Percentiles rank a stretch among this genome's conserved stretches.
Conservation (phyloP, 345 rosid species). For the Triadica sebifera region DNA sequence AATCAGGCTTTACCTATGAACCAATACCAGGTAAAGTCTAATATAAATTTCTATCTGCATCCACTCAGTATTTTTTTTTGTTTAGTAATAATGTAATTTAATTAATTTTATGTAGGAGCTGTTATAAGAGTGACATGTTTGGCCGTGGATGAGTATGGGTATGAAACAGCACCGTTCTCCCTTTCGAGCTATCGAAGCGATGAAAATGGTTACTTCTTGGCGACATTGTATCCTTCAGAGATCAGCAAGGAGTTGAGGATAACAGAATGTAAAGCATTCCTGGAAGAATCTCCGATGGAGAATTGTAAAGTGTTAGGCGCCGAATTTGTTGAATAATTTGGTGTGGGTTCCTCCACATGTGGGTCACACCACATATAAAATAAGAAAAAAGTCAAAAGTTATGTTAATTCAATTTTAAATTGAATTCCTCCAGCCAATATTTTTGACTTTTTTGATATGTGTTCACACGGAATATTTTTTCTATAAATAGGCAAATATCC, state of each 20-base stretch:
- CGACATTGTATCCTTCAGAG: not conserved
- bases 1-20: not conserved
- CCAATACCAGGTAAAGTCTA: not conserved
- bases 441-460: too few relatives aligned
- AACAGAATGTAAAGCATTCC: conserved; percentile 4
- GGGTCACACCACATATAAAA: too few relatives aligned
- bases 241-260: not conserved
- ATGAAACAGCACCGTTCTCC: not conserved
- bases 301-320: too few relatives aligned
- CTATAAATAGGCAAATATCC: too few relatives aligned
- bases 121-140: not conserved
- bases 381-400: too few relatives aligned
- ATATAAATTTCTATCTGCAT: not conserved
- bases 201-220: not conserved
- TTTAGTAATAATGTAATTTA: too few relatives aligned
- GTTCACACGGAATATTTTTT: too few relatives aligned
- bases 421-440: too few relatives aligned
- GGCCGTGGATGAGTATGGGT: not conserved
- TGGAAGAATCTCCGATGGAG: conserved; percentile 4
- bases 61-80: too few relatives aligned
- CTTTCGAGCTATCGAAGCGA: not conserved
- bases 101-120: not conserved
- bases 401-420: too few relatives aligned
- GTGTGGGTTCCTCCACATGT: too few relatives aligned
- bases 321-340: too few relatives aligned